Evolutionary conservation across 1,139 yeast species (phyloP), one percentile per base, ranked within the genome.

Genomic region (Meyerozyma guilliermondii): DNA sequence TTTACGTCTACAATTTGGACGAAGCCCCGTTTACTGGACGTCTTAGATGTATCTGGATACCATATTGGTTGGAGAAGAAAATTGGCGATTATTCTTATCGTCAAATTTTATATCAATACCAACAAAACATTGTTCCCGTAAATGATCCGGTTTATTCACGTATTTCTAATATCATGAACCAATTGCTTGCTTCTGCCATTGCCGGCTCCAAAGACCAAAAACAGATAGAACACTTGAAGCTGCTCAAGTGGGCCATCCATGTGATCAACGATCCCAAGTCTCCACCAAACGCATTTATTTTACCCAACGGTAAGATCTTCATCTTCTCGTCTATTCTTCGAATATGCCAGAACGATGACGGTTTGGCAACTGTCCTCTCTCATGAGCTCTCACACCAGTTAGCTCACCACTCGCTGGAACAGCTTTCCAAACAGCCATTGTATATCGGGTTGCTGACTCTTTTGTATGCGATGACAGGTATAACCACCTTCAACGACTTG

Each of bases 221-320:
- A 18, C 74, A 68, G 46, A 54, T 52, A 9, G 51, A 52, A 3
- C 74, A 69, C 48, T 53, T 71, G 45, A 59, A 62, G 46, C 59
- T 64, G 27, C 60, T 80, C 22, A 71, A 85, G 38, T 92, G 98
- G 98, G 70, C 78, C 50, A 80, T 92, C 31, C 89, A 88, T 61
- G 87, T 94, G 23, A 80, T 92, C 38, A 75, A 83, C 49, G 87
- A 84, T 52, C 81, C 83, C 6, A 64, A 60, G 9, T 66, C 71
- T 14, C 87, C 96, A 4, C 98, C 98, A 2, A 92, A 92, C 63
- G 98, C 98, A 2, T 92, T 94, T 63, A 96, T 92, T 23, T 70
- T 92, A 41, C 98, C 98, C 18, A 92, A 94, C 46, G 98, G 98
- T 10, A 91, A 91, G 62, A 95, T 94, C 37, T 92, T 92, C 63